Evolutionary conservation across 805 yeast species (phyloP).

Genomic region (Spathaspora gorwiae): DNA sequence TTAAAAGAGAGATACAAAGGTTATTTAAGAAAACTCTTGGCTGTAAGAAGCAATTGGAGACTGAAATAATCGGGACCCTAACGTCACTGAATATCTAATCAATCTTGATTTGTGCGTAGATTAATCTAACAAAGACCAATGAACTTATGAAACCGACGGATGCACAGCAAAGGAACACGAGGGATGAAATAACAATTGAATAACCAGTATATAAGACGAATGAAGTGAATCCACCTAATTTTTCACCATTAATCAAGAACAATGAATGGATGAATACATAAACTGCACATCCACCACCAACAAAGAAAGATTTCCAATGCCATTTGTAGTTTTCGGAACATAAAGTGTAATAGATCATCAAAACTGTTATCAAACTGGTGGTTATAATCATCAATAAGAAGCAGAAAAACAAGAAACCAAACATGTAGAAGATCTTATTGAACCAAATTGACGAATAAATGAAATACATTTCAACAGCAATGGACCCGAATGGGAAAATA

Average conservation of each 20-base stretch:
- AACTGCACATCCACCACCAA: constrained; percentile 84
- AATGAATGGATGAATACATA: constrained; percentile 84
- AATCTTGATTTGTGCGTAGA: constrained; percentile 81
- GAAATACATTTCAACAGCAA: constrained; percentile 92
- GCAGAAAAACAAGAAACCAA: constrained; percentile 91
- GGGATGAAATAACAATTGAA: constrained; percentile 62
- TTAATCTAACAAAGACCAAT: constrained; percentile 68
- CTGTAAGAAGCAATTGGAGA: too few relatives aligned
- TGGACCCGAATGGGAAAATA: constrained; percentile 89
- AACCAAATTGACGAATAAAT: constrained; percentile 91
- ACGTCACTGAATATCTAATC: constrained; percentile 36
- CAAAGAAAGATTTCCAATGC: constrained; percentile 91
- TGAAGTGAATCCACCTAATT: constrained; percentile 68
- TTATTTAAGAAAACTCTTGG: too few relatives aligned
- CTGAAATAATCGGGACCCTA: too few relatives aligned
- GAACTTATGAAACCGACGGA: constrained; percentile 78
- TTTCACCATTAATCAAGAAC: constrained; percentile 60
- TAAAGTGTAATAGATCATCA: constrained; percentile 77
- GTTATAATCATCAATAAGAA: constrained; percentile 78
- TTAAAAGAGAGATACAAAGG: too few relatives aligned
- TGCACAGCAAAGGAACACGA: constrained; percentile 81
- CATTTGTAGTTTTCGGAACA: constrained; percentile 92
- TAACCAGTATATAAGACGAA: constrained; percentile 80
- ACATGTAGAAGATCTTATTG: constrained; percentile 92
- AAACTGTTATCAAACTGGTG: constrained; percentile 71